These are phyloP conservation scores for Geotrichum bryndzae DNA, from an alignment of 1,139 yeast species.

Conservation along the genomic window DNA sequence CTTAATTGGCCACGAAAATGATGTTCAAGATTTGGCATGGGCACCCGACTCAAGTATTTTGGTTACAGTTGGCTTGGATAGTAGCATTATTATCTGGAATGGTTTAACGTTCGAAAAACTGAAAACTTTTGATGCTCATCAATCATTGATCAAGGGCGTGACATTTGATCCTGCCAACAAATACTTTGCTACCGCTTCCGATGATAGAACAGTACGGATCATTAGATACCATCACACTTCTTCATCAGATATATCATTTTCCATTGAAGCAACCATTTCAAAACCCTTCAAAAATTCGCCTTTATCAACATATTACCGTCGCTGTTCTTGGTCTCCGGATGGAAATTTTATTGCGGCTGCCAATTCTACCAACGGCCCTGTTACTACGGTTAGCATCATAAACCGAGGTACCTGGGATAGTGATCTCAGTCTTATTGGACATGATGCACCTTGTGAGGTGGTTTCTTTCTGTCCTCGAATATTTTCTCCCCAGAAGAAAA, in stretches of 20 bases:
- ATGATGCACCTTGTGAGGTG: slow-evolving; percentile 95
- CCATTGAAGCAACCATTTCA: slow-evolving; percentile 74
- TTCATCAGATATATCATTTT: slow-evolving; percentile 52
- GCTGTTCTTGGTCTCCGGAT: slow-evolving; percentile 97
- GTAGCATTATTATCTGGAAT: slow-evolving; percentile 90
- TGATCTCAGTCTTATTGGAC: slow-evolving; percentile 84
- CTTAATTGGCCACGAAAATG: slow-evolving; percentile 94
- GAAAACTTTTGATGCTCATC: slow-evolving; percentile 86
- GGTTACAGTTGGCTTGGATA: slow-evolving; percentile 90
- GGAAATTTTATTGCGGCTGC: slow-evolving; percentile 96
- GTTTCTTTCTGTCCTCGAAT: slow-evolving; percentile 85
- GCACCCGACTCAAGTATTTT: slow-evolving; percentile 87
- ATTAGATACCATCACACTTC: slow-evolving; percentile 62
- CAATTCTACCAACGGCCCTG: slow-evolving; percentile 95
- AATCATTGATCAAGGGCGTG: slow-evolving; percentile 95
- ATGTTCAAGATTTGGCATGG: slow-evolving; percentile 97
- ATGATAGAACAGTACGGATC: slow-evolving; percentile 84
- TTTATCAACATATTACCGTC: slow-evolving; percentile 81
- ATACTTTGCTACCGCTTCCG: slow-evolving; percentile 94
- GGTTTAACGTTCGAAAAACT: slow-evolving; percentile 87
- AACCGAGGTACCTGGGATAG: slow-evolving; percentile 92
- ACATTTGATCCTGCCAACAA: slow-evolving; percentile 98
- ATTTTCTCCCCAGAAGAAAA: slow-evolving; percentile 27
- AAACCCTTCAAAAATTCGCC: slow-evolving; percentile 89
- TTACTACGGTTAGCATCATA: slow-evolving; percentile 79